Evolutionary conservation across 257 asterid species (phyloP).

Genomic region (Capsicum chinense): DNA sequence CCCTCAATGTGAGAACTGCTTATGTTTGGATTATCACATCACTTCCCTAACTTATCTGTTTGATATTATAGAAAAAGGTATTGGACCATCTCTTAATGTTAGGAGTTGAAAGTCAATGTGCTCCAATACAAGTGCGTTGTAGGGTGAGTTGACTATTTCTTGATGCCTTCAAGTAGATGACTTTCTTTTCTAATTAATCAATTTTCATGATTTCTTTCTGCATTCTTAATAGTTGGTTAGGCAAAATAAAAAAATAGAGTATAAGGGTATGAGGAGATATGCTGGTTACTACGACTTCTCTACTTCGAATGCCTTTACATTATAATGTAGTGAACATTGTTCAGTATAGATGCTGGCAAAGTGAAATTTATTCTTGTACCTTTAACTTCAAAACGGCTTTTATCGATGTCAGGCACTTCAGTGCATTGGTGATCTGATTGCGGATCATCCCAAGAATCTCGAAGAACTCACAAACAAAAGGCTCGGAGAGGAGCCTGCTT

Average conservation of each 20-base stretch:
- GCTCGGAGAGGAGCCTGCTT: slow-evolving; percentile 91
- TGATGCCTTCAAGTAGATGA: slow-evolving; percentile 17
- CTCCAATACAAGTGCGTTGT: slow-evolving; percentile 89
- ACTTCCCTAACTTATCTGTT: no score
- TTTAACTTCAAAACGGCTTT: slow-evolving; percentile 23
- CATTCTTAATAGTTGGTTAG: no score
- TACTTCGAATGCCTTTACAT: background rate
- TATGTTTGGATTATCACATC: slow-evolving; percentile 12
- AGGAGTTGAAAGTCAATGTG: slow-evolving; percentile 97
- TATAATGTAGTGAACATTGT: background rate
- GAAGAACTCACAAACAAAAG: slow-evolving; percentile 75
- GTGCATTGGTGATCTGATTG: slow-evolving; percentile 80
- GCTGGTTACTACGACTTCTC: background rate
- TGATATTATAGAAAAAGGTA: no score
- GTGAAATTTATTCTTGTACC: background rate
- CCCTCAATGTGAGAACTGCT: slow-evolving; percentile 28
- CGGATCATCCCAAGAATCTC: slow-evolving; percentile 69
- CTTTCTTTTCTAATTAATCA: background rate
- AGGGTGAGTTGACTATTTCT: slow-evolving; percentile 54
- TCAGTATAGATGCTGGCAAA: background rate
- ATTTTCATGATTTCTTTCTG: no score
- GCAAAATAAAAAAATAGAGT: no score
- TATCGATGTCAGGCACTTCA: slow-evolving; percentile 64
- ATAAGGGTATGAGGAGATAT: background rate
- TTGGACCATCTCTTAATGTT: slow-evolving; percentile 53